phyloP scores from a whole-genome alignment of 2,329 filamentous ascomycete genomes.

The Xylaria sp. region DNA sequence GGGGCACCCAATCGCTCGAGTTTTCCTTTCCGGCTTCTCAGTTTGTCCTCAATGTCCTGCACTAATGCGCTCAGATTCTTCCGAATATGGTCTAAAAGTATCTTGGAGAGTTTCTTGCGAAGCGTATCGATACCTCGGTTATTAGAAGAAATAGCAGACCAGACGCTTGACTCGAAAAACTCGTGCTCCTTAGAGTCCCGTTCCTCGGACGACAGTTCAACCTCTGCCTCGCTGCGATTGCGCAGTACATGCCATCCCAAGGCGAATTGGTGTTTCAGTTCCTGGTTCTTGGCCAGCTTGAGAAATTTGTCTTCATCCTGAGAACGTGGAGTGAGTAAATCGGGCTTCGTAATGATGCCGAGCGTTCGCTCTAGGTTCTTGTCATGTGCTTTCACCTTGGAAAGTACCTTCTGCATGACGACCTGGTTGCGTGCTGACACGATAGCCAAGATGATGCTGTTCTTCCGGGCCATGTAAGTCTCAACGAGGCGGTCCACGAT shows the following conservation, averaged over 20 bases:
- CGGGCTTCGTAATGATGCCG: slow-evolving; percentile 69
- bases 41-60: slow-evolving; percentile 43
- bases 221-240: slow-evolving; percentile 56
- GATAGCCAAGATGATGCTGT: slow-evolving; percentile 70
- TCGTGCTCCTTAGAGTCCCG: slow-evolving; percentile 50
- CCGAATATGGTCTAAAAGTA: slow-evolving; percentile 51
- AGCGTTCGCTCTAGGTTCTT: slow-evolving; percentile 59
- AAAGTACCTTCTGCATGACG: slow-evolving; percentile 63
- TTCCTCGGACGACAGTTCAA: slow-evolving; percentile 35
- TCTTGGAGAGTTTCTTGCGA: slow-evolving; percentile 52
- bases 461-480: slow-evolving; percentile 65
- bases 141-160: slow-evolving; percentile 45
- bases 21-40: slow-evolving; percentile 33
- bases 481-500: slow-evolving; percentile 55
- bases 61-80: slow-evolving; percentile 47
- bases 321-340: slow-evolving; percentile 54
- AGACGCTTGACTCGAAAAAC: slow-evolving; percentile 50
- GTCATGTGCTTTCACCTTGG: slow-evolving; percentile 57
- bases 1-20: slow-evolving; percentile 45
- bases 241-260: slow-evolving; percentile 66
- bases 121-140: slow-evolving; percentile 53
- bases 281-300: slow-evolving; percentile 50
- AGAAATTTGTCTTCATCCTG: slow-evolving; percentile 55
- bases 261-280: slow-evolving; percentile 48
- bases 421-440: slow-evolving; percentile 62